These are phyloP conservation scores for Kappamyces sp. DNA, from an alignment of 192 early-diverging fungal species.

Conservation along the genomic window DNA sequence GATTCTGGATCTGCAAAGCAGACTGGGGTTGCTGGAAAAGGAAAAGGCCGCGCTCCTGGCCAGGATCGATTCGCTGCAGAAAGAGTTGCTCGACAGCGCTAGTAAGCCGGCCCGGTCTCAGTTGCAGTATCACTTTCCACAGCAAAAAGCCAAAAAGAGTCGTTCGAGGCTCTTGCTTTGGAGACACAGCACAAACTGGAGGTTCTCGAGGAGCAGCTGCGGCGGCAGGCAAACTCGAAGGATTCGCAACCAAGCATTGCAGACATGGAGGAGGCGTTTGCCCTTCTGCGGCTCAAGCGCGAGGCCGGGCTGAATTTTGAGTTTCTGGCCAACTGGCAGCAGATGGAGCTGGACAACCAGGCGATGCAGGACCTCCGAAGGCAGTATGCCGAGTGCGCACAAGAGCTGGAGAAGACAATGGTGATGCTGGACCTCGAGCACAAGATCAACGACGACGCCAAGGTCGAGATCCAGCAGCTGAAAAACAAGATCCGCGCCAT, in stretches of 20 bases:
- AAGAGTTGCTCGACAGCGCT: slow-evolving; percentile 10
- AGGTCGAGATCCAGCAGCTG: slow-evolving; percentile 41
- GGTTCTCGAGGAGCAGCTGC: slow-evolving; percentile 25
- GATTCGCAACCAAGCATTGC: slow-evolving; percentile 35
- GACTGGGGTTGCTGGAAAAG: slow-evolving; percentile 24
- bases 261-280: slow-evolving; percentile 50
- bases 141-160: slow-evolving; percentile 23
- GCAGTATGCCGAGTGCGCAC: slow-evolving; percentile 48
- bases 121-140: background rate
- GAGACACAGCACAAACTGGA: slow-evolving; percentile 36
- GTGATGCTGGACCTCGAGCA: slow-evolving; percentile 50
- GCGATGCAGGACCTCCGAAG: slow-evolving; percentile 43
- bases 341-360: slow-evolving; percentile 34
- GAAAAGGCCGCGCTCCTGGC: slow-evolving; percentile 27
- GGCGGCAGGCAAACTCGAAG: slow-evolving; percentile 14
- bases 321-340: slow-evolving; percentile 31
- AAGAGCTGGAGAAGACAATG: slow-evolving; percentile 46
- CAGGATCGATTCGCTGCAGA: background rate
- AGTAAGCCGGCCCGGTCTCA: slow-evolving; percentile 4
- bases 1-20: slow-evolving; percentile 26
- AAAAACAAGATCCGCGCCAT: slow-evolving; percentile 38
- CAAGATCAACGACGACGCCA: slow-evolving; percentile 50
- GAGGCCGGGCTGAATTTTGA: slow-evolving; percentile 39
- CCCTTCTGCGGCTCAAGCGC: slow-evolving; percentile 32
- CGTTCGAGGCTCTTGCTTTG: slow-evolving; percentile 20